phyloP scores from a whole-genome alignment of 345 rosid genomes.

The Euphorbia pulcherrima region DNA sequence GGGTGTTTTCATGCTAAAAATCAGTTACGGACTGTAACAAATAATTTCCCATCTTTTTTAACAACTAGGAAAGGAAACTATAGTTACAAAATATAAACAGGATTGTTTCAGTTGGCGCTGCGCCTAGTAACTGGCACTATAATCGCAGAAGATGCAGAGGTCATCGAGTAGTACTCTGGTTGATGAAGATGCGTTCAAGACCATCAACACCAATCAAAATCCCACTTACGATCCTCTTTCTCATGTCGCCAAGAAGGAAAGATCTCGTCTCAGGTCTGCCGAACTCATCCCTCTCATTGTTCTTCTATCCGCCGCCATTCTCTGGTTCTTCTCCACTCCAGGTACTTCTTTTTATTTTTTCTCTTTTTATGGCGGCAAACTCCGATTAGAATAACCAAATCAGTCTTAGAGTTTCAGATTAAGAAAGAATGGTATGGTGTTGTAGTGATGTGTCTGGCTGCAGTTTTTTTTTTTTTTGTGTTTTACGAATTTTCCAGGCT shows the following conservation, averaged over 20 bases:
- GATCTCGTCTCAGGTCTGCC: slow-evolving; percentile 53
- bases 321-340: slow-evolving; percentile 71
- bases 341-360: slow-evolving; percentile 33
- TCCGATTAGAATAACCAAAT: no score
- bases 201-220: slow-evolving; percentile 19
- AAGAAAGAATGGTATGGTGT: background rate
- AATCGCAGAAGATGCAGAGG: slow-evolving; percentile 47
- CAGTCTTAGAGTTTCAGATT: background rate
- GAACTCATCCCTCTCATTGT: slow-evolving; percentile 72
- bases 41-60: no score
- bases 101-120: background rate
- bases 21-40: no score
- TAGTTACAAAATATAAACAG: no score
- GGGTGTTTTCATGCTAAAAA: no score
- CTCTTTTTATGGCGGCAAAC: no score
- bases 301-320: slow-evolving; percentile 51
- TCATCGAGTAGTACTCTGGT: slow-evolving; percentile 48
- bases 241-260: slow-evolving; percentile 56
- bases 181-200: slow-evolving; percentile 34
- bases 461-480: no score
- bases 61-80: no score
- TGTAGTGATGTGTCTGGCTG: background rate
- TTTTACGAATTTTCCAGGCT: background rate
- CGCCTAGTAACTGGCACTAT: background rate
- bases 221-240: slow-evolving; percentile 63